These are phyloP conservation scores for Detonula confervacea DNA, from an alignment of 352 stramenopile genomes.

Conservation along the genomic window DNA sequence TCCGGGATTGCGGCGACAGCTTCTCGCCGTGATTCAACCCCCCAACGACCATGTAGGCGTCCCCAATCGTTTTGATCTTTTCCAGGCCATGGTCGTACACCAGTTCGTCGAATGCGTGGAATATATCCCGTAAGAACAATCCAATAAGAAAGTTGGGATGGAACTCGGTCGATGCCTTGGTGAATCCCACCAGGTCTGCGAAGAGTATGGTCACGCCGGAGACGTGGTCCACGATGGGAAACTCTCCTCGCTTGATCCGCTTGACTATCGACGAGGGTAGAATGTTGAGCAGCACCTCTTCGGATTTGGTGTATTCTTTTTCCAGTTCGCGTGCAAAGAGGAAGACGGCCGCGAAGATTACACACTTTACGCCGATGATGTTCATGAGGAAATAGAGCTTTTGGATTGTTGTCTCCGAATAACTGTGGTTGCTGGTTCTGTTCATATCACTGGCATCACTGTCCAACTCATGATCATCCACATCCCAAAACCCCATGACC, in stretches of 20 bases:
- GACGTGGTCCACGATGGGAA: slow-evolving; percentile 53
- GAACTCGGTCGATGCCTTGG: slow-evolving; percentile 49
- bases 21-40: slow-evolving; percentile 39
- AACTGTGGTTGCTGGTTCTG: no score
- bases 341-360: slow-evolving; percentile 43
- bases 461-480: not conserved
- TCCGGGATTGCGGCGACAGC: not conserved
- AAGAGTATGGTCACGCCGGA: slow-evolving; percentile 32
- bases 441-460: not conserved
- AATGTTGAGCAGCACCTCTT: slow-evolving; percentile 53
- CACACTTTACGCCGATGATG: slow-evolving; percentile 32
- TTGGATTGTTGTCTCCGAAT: slow-evolving; percentile 10
- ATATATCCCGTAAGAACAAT: slow-evolving; percentile 51
- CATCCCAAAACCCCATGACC: slow-evolving; percentile 19
- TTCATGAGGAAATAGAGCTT: slow-evolving; percentile 55
- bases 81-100: slow-evolving; percentile 40
- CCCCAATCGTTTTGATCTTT: slow-evolving; percentile 61
- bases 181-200: slow-evolving; percentile 43
- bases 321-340: slow-evolving; percentile 43
- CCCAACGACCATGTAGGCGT: slow-evolving; percentile 55
- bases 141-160: slow-evolving; percentile 57
- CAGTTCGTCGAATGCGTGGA: slow-evolving; percentile 50
- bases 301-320: slow-evolving; percentile 47
- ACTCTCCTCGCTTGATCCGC: slow-evolving; percentile 52
- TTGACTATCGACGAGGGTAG: slow-evolving; percentile 39